A percentile compares a stretch with the other conserved stretches of the same genome.
phyloP scores from a whole-genome alignment of 805 yeast genomes.

The Cephaloascus fragrans region DNA sequence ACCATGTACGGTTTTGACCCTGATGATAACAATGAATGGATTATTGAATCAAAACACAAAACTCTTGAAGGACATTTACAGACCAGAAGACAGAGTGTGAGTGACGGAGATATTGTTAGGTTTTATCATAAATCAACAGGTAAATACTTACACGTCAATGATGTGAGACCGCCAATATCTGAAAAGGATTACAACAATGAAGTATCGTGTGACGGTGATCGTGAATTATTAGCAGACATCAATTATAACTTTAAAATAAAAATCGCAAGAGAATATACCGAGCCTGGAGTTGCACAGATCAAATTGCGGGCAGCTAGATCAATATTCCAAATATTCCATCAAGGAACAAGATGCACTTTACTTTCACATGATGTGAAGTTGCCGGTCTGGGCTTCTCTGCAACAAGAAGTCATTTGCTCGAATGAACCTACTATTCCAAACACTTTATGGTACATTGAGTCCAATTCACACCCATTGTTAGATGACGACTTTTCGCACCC shows the following conservation, averaged over 20 bases:
- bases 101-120: slow-evolving; percentile 48
- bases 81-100: slow-evolving; percentile 21
- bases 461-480: slow-evolving; percentile 45
- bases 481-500: slow-evolving; percentile 7
- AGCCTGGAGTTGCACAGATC: slow-evolving; percentile 20
- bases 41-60: slow-evolving; percentile 37
- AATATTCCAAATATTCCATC: slow-evolving; percentile 61
- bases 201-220: slow-evolving; percentile 64
- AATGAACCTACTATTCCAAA: slow-evolving; percentile 59
- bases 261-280: slow-evolving; percentile 28
- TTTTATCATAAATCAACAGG: slow-evolving; percentile 66
- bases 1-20: slow-evolving; percentile 54
- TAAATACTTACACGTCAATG: slow-evolving; percentile 59
- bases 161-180: slow-evolving; percentile 75
- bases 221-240: slow-evolving; percentile 51
- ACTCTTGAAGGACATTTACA: slow-evolving; percentile 29
- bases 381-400: slow-evolving; percentile 80
- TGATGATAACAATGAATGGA: slow-evolving; percentile 65
- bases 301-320: slow-evolving; percentile 47
- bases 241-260: slow-evolving; percentile 64
- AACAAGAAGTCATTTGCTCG: slow-evolving; percentile 84
- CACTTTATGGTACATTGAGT: slow-evolving; percentile 69
- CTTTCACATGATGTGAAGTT: slow-evolving; percentile 64
- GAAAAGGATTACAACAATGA: slow-evolving; percentile 87
- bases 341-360: slow-evolving; percentile 58